Evolutionary conservation across 2,329 filamentous ascomycete species (phyloP), one percentile per base, ranked within the genome.

Genomic region (Passalora sequoiae): DNA sequence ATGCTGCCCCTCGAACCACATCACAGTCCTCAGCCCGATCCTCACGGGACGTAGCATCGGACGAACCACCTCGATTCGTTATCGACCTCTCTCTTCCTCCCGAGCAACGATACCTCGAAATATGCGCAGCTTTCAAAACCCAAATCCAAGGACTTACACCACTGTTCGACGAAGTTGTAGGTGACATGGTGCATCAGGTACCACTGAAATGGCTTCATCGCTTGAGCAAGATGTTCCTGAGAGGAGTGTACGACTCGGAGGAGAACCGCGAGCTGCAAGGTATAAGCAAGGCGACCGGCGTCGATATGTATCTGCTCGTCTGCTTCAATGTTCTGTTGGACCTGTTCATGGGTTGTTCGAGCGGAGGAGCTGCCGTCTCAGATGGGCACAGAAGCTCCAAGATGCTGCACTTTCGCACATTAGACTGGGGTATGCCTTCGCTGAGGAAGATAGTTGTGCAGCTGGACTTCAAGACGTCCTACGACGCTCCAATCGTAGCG

Each of bases 271-370:
- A 84, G 58, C 61, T 85, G n/a, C 63, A 60, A 3, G 80, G 80
- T 0, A 79, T 84, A 25, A 69, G 72, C 19, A 59, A 65, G 19
- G 68, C 62, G 2, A 71, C 70, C 0, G 72, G 69, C 0, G 66
- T 84, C 3, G 68, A 75, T 1, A 66, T 83, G 59, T 78, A 80
- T 51, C 61, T 83, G 0, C 66, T 84, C 0, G 72, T 84, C 2
- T 73, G 73, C 2, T 72, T 82, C 53, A 84, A 84, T 52, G 76
- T 78, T 1, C 62, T 83, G 1, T 66, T 84, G 1, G 81, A 85
- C 54, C 63, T 77, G 4, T 66, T 84, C 25, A 73, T 84, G 63
- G 81, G 80, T 2, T 84, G 81, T 57, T 83, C 80, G 1, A 81
- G 77, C 47, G 76, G 77, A 16, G 76, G 69, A 12, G 64, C 66